Conservation (phyloP, 495 filamentous ascomycete species). For the Daldinia vernicosa region DNA sequence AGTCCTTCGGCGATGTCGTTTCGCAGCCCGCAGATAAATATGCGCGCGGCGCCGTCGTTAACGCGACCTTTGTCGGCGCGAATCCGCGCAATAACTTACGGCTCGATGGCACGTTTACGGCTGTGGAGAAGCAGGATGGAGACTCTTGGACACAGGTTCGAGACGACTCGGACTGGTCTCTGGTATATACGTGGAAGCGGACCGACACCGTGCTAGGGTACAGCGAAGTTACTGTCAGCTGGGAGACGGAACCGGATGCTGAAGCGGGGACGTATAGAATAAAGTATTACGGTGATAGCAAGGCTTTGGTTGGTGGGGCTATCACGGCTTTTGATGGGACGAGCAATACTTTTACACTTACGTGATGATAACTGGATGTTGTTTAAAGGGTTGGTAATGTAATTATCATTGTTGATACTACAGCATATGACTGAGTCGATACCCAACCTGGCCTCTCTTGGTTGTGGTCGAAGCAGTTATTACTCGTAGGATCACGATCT, state of each 20-base stretch:
- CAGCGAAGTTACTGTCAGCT: conserved; percentile 78
- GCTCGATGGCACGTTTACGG: conserved; percentile 81
- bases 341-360: conserved; percentile 68
- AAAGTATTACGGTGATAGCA: conserved; percentile 87
- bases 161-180: conserved; percentile 80
- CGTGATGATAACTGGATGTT: conserved; percentile 30
- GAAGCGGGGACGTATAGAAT: conserved; percentile 77
- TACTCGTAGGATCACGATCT: background rate
- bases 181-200: conserved; percentile 83
- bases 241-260: conserved; percentile 73
- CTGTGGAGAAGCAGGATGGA: conserved; percentile 71
- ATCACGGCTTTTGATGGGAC: conserved; percentile 78
- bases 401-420: background rate
- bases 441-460: background rate
- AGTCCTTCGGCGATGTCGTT: conserved; percentile 74
- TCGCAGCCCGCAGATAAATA: conserved; percentile 67
- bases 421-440: too few species aligned
- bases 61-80: conserved; percentile 81
- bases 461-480: background rate
- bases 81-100: conserved; percentile 91
- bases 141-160: conserved; percentile 73
- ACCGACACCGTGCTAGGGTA: conserved; percentile 75
- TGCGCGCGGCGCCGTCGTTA: conserved; percentile 67
- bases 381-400: background rate
- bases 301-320: conserved; percentile 66